Conservation (phyloP, 1,139 yeast genomes). For the Geotrichum carabidarum region DNA sequence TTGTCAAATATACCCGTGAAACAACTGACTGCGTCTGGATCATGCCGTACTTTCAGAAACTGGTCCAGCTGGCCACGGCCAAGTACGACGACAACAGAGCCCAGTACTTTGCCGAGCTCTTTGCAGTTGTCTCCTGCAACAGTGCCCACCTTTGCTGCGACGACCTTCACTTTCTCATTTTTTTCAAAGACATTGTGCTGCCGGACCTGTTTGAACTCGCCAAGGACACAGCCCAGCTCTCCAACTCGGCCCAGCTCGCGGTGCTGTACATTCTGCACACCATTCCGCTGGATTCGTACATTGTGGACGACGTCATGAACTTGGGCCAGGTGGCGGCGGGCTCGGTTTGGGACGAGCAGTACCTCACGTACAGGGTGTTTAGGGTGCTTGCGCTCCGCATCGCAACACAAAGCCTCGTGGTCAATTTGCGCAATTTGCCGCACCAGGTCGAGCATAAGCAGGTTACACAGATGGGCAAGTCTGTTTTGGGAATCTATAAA, state of each 20-base stretch:
- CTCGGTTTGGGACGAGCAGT: too few species aligned
- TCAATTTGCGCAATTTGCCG: too few species aligned
- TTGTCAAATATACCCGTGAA: background rate
- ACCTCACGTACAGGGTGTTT: too few species aligned
- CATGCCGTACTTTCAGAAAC: conserved; percentile 1
- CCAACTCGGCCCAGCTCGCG: conserved; percentile 5
- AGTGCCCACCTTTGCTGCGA: background rate
- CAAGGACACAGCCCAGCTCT: background rate
- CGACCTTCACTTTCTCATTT: background rate
- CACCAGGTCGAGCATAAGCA: too few species aligned
- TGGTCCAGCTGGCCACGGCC: background rate
- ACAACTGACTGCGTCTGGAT: background rate
- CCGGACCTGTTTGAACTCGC: background rate
- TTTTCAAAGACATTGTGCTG: background rate
- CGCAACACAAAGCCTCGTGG: too few species aligned
- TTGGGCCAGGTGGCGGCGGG: background rate
- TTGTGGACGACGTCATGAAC: background rate
- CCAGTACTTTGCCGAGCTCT: background rate
- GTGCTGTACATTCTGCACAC: background rate
- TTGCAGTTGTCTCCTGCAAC: background rate
- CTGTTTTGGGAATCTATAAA: too few species aligned
- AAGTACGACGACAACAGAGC: background rate
- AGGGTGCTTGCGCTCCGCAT: too few species aligned
- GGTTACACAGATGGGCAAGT: too few species aligned
- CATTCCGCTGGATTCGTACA: background rate